Evolutionary conservation across 331 rosid species (phyloP), one percentile per base, ranked within the genome.

Genomic region (Saraca asoca): DNA sequence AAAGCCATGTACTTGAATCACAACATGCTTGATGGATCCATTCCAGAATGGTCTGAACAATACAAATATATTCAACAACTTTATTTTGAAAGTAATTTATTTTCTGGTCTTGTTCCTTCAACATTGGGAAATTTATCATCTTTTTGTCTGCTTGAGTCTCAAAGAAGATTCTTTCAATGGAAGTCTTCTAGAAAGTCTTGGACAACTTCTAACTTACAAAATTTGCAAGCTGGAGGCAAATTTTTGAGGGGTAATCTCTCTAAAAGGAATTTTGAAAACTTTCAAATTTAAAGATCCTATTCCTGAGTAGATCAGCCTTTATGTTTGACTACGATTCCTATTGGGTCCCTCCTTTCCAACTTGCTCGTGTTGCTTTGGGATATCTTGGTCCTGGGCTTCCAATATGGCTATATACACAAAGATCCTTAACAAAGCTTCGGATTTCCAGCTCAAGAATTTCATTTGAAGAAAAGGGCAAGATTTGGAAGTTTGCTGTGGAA

Each of bases 1-100:
- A 0, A 5, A 5, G 0, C 0, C 9, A 11, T 71, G 12, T 0
- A 0, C 0, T 64, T 71, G 9, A 0, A 0, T 0, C 0, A 12
- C 11, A 71, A 71, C 14, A 0, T 0, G 42, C 0, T 71, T 0
- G 41, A 2, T 62, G 70, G 64, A 11, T 2, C 38, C 17, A 51
- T 71, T 20, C 76, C 66, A 0, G 0, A 57, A 16, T 69, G 49
- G 38, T 9, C 56, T 44, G 50, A 66, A 37, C 48, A 57, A 17
- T 58, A 11, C 18, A 38, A 16, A 7, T 12, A 13, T 44, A 38
- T 69, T 0, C 12, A 12, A 0, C 0, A 7, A 2, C 24, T 69
- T 16, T 2, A 7, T 12, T 35, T 52, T 12, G 20, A 7, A 4
- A 0, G 0, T 5, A 69, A 69, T 44, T 57, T 11, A 33, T 17